Evolutionary conservation across 352 stramenopile genomes (phyloP).

Genomic region (Phytophthora pseudosyringae): DNA sequence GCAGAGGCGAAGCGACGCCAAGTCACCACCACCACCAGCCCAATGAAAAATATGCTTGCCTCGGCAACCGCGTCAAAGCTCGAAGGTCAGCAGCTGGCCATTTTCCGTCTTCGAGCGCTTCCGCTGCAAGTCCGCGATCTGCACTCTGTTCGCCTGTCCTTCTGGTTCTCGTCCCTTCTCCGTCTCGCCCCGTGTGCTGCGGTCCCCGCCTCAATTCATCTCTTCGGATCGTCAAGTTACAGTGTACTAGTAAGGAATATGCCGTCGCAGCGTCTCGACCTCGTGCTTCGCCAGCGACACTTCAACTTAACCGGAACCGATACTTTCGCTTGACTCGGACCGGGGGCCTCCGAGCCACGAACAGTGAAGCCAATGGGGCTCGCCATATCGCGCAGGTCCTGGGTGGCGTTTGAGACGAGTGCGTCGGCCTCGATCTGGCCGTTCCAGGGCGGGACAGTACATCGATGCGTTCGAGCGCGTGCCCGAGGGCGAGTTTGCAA

Average conservation of each 20-base stretch:
- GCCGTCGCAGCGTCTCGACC: background rate
- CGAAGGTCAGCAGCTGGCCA: no score
- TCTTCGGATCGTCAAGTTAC: background rate
- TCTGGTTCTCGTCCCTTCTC: no score
- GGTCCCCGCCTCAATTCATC: background rate
- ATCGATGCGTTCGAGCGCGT: no score
- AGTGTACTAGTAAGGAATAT: background rate
- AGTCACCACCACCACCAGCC: no score
- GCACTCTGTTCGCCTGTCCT: no score
- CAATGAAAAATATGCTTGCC: no score
- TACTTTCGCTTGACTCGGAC: background rate
- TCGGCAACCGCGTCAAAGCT: no score
- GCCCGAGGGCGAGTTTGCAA: background rate
- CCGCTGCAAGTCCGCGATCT: no score
- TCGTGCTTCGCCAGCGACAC: constrained; percentile 8
- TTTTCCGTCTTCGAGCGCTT: no score
- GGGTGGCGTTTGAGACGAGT: constrained; percentile 1
- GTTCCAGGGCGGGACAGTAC: background rate
- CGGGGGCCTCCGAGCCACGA: background rate
- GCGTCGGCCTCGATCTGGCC: background rate
- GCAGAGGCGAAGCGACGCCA: background rate
- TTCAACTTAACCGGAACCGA: background rate
- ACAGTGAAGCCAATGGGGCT: background rate
- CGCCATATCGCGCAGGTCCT: background rate
- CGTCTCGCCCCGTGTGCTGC: no score